Evolutionary conservation across 1,139 yeast species (phyloP), one percentile per base, ranked within the genome.

Genomic region (Geotrichum aggregatum): DNA sequence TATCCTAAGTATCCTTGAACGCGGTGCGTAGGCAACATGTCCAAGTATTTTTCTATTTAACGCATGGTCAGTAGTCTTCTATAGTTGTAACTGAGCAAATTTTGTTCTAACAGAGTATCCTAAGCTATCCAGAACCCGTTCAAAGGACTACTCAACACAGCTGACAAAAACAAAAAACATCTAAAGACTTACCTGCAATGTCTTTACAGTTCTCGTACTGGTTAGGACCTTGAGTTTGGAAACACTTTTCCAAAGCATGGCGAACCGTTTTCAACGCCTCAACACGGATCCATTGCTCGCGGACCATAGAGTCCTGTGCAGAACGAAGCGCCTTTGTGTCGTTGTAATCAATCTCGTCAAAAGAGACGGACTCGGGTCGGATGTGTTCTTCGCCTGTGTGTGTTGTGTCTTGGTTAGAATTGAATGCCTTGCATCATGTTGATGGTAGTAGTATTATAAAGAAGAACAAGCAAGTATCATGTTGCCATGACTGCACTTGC

Each of bases 221-320:
- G 71, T 85, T 84, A 45, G 82, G 82, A 59, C 87, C 87, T 65
- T 86, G 83, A 47, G 76, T 70, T 63, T 71, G 75, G 65, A 74
- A 77, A 63, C 83, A 79, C 66, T 82, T 81, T 68, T 82, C 83
- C 62, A 86, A 76, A 0, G 94, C 94, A 59, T 79, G 82, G 66
- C 87, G 85, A 44, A 84, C 79, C 44, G 82, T 77, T 66, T 78
- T 83, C 59, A 86, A 73, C 31, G 84, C 87, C 63, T 80, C 79
- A 56, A 81, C 76, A 65, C 87, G 80, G 61, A 87, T 79, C 79
- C 84, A 85, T 67, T 87, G 94, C 69, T 87, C 95, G 68, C 89
- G 81, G 55, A 85, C 64, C 79, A 85, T 76, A 43, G 92, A 79
- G 59, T 79, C 80, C 73, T 89, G 87, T 30, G 95, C 95, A 49